Percentiles rank a stretch among this genome's conserved stretches.
phyloP scores from a whole-genome alignment of 495 filamentous ascomycete genomes.

The Articulospora tetracladia region DNA sequence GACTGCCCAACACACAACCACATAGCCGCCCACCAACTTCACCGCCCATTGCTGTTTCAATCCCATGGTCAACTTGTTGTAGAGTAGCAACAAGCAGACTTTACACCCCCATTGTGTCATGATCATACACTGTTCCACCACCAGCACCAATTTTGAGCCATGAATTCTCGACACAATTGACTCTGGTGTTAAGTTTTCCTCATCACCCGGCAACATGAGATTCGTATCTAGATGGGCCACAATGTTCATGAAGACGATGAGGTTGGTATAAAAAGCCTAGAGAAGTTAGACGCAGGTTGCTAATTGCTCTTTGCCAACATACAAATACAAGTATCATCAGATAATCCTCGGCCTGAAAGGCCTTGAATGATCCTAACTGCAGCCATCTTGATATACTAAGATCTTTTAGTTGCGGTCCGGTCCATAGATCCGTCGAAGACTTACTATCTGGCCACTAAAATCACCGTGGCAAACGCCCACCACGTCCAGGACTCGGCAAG shows the following conservation, averaged over 20 bases:
- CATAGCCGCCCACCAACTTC: slow-evolving; percentile 50
- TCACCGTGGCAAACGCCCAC: slow-evolving; percentile 36
- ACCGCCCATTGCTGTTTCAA: slow-evolving; percentile 45
- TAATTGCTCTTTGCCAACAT: slow-evolving; percentile 17
- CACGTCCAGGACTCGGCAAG: slow-evolving; percentile 45
- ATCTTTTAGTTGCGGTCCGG: not conserved
- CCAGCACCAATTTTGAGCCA: slow-evolving; percentile 53
- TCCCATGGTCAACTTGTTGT: slow-evolving; percentile 44
- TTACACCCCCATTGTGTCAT: slow-evolving; percentile 51
- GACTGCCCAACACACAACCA: slow-evolving; percentile 50
- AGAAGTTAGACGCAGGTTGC: not conserved
- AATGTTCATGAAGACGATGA: slow-evolving; percentile 54
- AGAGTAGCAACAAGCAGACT: slow-evolving; percentile 49
- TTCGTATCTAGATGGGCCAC: slow-evolving; percentile 53
- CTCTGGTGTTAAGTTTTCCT: slow-evolving; percentile 39
- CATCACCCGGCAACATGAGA: slow-evolving; percentile 51
- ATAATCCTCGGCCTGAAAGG: slow-evolving; percentile 54
- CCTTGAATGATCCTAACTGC: slow-evolving; percentile 38
- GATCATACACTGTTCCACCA: slow-evolving; percentile 38
- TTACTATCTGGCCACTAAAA: slow-evolving; percentile 39
- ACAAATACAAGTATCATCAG: slow-evolving; percentile 54
- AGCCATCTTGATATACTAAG: slow-evolving; percentile 34
- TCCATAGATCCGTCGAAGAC: slow-evolving; percentile 10
- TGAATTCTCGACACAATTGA: slow-evolving; percentile 42
- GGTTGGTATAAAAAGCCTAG: slow-evolving; percentile 47